Evolutionary conservation across 768 basidiomycete genomes (phyloP), one percentile per base, ranked within the genome.

Genomic region (Boletus rubropictus): DNA sequence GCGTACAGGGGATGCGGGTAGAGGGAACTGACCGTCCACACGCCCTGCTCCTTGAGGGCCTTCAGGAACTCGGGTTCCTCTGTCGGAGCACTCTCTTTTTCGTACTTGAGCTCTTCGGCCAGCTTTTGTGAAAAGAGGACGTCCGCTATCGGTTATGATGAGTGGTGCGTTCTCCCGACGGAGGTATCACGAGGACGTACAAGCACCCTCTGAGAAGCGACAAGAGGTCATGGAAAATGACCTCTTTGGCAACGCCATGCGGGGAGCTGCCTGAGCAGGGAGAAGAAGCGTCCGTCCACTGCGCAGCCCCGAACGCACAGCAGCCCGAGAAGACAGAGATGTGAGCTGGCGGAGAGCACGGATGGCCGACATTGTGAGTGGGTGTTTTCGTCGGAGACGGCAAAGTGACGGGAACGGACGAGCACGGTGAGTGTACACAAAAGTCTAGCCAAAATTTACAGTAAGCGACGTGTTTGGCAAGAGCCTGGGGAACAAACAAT

Each of bases 21-120:
- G 9, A 14, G 11, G 0, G 29, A 1, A 48, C 57, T 1, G 49
- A 89, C 91, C 68, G 78, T 70, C 94, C 94, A 98, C 15, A 86
- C 66, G 22, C 84, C 83, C 59, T 83, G 74, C 42, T 67, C 72
- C 62, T 80, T 78, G 77, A 97, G 91, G 12, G 74, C 64, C 58
- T 78, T 79, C 60, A 98, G 59, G 63, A 91, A 94, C 38, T 88
- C 87, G 24, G 93, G 92, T 37, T 71, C 72, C 17, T 65, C 61
- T 22, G 60, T 46, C 22, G 61, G 60, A 2, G 61, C 68, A 21
- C 74, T 70, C 57, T 92, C 84, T 50, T 79, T 72, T 72, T 99
- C 94, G 63, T 86, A 96, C 58, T 83, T 74, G 57, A 96, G 75
- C 72, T 98, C 95, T 63, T 87, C 82, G 41, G 75, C 65, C 40